Evolutionary conservation across 768 basidiomycete genomes (phyloP).

Genomic region (Tricholoma furcatifolium): DNA sequence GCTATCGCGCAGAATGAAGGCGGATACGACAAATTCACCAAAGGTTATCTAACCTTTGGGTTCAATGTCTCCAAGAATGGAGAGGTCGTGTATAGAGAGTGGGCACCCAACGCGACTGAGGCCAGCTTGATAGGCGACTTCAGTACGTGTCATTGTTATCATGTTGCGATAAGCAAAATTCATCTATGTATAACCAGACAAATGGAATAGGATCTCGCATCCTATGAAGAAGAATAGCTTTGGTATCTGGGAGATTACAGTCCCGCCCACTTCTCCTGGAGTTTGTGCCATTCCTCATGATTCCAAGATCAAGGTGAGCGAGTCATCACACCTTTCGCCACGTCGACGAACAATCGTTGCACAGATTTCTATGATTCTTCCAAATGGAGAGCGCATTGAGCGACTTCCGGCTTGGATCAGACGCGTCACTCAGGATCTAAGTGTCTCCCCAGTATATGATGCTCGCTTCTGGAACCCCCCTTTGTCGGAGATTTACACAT

Average conservation of each 20-base stretch:
- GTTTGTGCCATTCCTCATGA: slow-evolving; percentile 89
- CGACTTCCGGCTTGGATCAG: slow-evolving; percentile 92
- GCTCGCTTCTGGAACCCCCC: slow-evolving; percentile 99
- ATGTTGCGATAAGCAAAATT: background rate
- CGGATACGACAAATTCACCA: slow-evolving; percentile 77
- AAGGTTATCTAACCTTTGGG: slow-evolving; percentile 79
- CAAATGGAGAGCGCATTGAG: slow-evolving; percentile 79
- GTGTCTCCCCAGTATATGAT: slow-evolving; percentile 89
- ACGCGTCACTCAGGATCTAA: slow-evolving; percentile 93
- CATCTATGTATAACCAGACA: slow-evolving; percentile 47
- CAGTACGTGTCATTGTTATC: slow-evolving; percentile 58
- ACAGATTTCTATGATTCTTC: slow-evolving; percentile 90
- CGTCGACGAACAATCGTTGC: slow-evolving; percentile 1
- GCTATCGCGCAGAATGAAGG: slow-evolving; percentile 77
- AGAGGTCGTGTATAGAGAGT: slow-evolving; percentile 85
- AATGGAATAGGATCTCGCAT: slow-evolving; percentile 84
- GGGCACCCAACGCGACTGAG: slow-evolving; percentile 88
- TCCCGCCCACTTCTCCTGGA: slow-evolving; percentile 68
- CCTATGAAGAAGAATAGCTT: slow-evolving; percentile 82
- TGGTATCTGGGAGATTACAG: slow-evolving; percentile 85
- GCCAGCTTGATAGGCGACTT: slow-evolving; percentile 94
- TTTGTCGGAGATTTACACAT: slow-evolving; percentile 63
- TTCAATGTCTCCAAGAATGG: slow-evolving; percentile 68
- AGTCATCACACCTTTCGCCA: background rate
- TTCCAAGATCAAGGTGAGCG: slow-evolving; percentile 84